Base-by-base conservation (phyloP, 2,329 filamentous ascomycete genomes). In the Coniochaeta pulveracea region DNA sequence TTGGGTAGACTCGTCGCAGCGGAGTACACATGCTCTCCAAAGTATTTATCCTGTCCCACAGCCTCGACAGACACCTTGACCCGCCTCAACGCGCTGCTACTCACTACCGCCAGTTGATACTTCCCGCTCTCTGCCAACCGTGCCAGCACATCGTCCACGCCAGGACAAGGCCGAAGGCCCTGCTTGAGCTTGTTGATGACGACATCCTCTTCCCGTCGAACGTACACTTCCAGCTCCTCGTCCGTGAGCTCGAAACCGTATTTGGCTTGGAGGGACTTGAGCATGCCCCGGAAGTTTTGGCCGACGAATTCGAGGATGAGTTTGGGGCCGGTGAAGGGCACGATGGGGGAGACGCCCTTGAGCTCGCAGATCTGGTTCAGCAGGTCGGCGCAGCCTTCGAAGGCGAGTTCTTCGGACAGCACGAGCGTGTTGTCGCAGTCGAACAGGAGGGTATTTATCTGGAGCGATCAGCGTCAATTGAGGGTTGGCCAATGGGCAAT, bases 251-350 rank as follows among this genome's bases (percentile, higher is more conserved):
- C 60, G 59, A 93, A 89, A 57, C 69, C 66, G 66, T 84, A 77
- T 57, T 82, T 80, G 56, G 75, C 63, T 58, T 86, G 77, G 40
- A 94, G 74, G 40, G 74, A 76, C 38, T 65, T 58, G 61, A 93
- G 78, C 84, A 93, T 93, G 59, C 85, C 84, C 46, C 85, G 84
- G 72, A 93, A 94, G 71, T 93, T 93, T 57, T 91, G 81, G 48
- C 88, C 86, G 47, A 94, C 85, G 50, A 93, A 94, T 61, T 93
- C 83, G 46, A 69, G 64, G 61, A 93, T 83, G 42, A 94, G 77
- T 39, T 76, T 69, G 30, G 78, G 72, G 50, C 81, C 81, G 4
- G 82, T 86, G 66, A 93, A 94, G 52, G 71, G 74, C 46, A 74
- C 66, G 19, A 56, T 44, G 39, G 48, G 39, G 17, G 66, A 50